Evolutionary conservation across 306 rosid genomes (phyloP).

Genomic region (Prunus salicina): DNA sequence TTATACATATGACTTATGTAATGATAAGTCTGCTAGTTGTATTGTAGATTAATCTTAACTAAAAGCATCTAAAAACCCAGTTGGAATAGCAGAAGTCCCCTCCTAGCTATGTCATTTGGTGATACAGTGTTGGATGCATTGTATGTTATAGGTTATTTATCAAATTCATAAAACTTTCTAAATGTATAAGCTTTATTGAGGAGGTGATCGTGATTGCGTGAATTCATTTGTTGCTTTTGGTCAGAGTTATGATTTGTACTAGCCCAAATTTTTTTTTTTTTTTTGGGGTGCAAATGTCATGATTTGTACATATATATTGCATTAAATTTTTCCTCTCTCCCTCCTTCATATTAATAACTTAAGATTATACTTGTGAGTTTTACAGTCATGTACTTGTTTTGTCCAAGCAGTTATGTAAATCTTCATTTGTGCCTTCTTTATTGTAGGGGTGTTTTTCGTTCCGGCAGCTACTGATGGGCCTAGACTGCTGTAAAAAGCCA

Average conservation of each 20-base stretch:
- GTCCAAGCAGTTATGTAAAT: neutral
- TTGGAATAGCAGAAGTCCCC: neutral
- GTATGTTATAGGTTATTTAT: neutral
- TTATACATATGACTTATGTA: too few relatives aligned
- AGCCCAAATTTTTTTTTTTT: neutral
- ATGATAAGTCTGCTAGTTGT: too few relatives aligned
- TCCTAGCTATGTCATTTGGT: neutral
- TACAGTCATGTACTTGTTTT: neutral
- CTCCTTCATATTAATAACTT: neutral
- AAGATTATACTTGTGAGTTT: neutral
- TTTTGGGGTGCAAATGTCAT: neutral
- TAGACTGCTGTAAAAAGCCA: too few relatives aligned
- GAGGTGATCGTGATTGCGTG: conserved; percentile 52
- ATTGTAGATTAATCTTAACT: neutral
- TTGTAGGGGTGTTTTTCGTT: too few relatives aligned
- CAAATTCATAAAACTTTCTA: conserved; percentile 4
- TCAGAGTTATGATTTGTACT: neutral
- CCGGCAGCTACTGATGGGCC: too few relatives aligned
- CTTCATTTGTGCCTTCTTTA: neutral
- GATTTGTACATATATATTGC: neutral
- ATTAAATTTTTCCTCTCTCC: neutral
- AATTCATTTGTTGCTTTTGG: neutral
- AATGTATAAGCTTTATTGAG: conserved; percentile 28
- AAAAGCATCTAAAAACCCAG: neutral
- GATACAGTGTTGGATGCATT: neutral